These are phyloP conservation scores for Backusella morwellensis DNA, from an alignment of 192 early-diverging fungal genomes.

Conservation along the genomic window DNA sequence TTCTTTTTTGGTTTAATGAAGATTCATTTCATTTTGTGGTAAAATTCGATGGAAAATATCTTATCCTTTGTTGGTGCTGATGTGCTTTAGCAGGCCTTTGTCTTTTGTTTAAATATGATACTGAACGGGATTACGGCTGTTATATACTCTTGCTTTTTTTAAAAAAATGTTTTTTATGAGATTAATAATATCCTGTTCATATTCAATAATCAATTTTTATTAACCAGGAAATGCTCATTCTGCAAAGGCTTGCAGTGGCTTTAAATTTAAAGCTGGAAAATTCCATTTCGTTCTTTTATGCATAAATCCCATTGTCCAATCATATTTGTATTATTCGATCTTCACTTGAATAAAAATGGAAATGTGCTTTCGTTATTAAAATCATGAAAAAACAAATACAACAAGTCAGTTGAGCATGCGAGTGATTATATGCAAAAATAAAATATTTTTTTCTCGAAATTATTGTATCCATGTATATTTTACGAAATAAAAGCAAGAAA, in stretches of 20 bases:
- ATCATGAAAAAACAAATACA: background rate
- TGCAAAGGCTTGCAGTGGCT: background rate
- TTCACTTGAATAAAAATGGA: background rate
- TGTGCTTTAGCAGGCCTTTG: background rate
- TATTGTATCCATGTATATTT: too few species aligned
- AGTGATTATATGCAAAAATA: background rate
- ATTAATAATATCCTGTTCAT: too few species aligned
- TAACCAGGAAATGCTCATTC: too few species aligned
- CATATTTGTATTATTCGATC: background rate
- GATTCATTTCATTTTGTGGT: background rate
- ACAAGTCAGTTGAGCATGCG: background rate
- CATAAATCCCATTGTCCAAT: background rate
- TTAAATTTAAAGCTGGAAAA: background rate
- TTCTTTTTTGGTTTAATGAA: background rate
- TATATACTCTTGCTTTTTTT: too few species aligned
- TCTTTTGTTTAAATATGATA: too few species aligned
- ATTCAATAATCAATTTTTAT: too few species aligned
- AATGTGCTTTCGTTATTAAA: background rate
- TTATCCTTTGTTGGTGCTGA: background rate
- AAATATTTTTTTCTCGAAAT: background rate
- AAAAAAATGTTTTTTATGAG: too few species aligned
- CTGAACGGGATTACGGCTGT: too few species aligned
- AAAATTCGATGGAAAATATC: background rate
- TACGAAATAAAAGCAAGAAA: background rate
- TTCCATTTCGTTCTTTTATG: background rate